Base-by-base conservation (phyloP, 2,329 filamentous ascomycete genomes). In the Colletotrichum lini region DNA sequence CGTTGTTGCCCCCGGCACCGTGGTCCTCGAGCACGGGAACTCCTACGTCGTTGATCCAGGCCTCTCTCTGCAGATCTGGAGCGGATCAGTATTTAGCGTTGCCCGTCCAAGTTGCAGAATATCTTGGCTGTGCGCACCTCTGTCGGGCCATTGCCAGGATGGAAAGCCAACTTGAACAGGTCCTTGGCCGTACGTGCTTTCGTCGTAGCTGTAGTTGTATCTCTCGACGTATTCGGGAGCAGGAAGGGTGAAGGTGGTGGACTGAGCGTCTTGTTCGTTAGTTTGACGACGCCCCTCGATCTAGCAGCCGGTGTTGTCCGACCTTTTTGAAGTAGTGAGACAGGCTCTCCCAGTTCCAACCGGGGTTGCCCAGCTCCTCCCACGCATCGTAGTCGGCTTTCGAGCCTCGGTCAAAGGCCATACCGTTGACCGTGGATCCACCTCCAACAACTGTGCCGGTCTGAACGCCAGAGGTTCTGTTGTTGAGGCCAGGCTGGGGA, bases 321-420 rank as follows among this genome's bases (percentile, higher is more conserved):
- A 83, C 80, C 74, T 83, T 83, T 35, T 82, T 84, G 74, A 85
- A 84, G 70, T 88, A 88, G 0, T 82, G 83, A 3, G 82, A 79
- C 40, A 89, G 75, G 2, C 77, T 75, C 1, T 84, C 77, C 81
- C 84, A 86, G 42, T 83, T 82, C 84, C 84, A 86, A 9, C 82
- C 83, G 1, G 77, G 69, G 60, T 84, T 85, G 0, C 83, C 84
- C 2, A 86, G 76, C 1, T 75, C 73, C 63, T 83, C 83, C 84
- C 83, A 86, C 6, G 81, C 81, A 64, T 86, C 81, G 45, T 84
- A 81, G 53, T 86, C 79, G 2, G 80, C 77, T 15, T 76, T 78
- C 54, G 84, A 80, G 2, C 82, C 83, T 7, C 84, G 79, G 26
- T 85, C 79, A 58, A 85, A 86, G 7, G 82, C 81, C 84, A 85